Conservation (phyloP, 441 rosid species). For the Rhodomyrtus psidioides region DNA sequence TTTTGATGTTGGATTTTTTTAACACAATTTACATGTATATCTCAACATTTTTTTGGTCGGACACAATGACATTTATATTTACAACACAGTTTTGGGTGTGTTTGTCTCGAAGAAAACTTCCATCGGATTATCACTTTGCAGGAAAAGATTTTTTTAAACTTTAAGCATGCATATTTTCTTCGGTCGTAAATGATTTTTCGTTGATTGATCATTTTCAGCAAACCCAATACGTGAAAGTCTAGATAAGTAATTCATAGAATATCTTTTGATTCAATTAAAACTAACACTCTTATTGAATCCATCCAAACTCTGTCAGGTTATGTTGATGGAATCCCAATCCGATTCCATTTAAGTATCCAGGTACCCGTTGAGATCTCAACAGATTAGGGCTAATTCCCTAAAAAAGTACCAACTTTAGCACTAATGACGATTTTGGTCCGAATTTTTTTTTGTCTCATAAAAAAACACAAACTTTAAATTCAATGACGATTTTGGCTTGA, state of each 20-base stretch:
- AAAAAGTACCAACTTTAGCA: too few species aligned
- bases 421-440: too few species aligned
- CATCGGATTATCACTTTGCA: accelerated
- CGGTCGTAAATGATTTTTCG: accelerated
- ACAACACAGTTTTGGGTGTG: neutral
- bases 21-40: too few species aligned
- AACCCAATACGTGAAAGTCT: neutral
- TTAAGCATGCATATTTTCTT: neutral
- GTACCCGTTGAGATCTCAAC: neutral
- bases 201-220: too few species aligned
- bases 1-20: too few species aligned
- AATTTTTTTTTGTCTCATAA: too few species aligned
- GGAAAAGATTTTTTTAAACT: neutral
- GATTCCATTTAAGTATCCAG: neutral
- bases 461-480: too few species aligned
- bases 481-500: too few species aligned
- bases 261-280: neutral
- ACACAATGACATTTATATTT: accelerated
- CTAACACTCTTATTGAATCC: neutral
- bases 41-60: neutral
- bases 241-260: accelerated
- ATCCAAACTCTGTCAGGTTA: neutral
- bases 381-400: too few species aligned
- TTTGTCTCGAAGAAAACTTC: accelerated
- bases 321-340: neutral